Evolutionary conservation across 495 filamentous ascomycete genomes (phyloP).

Genomic region (Aspergillus hancockii): DNA sequence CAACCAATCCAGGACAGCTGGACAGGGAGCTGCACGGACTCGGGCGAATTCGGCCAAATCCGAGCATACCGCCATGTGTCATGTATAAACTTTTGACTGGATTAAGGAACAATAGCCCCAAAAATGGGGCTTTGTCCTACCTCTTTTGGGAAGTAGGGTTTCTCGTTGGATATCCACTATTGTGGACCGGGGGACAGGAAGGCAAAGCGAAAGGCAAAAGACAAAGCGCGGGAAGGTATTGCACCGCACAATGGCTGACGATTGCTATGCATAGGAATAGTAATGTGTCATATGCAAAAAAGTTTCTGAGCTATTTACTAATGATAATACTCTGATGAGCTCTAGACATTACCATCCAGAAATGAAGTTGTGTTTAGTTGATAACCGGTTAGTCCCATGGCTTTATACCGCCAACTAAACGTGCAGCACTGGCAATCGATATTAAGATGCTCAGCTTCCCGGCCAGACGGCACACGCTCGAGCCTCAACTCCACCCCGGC

Average conservation of each 20-base stretch:
- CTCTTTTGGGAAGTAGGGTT: background rate
- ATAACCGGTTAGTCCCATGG: background rate
- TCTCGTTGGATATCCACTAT: background rate
- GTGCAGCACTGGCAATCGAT: slow-evolving; percentile 3
- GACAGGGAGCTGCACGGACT: background rate
- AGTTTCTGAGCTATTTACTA: no score
- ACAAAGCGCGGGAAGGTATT: background rate
- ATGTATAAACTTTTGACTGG: background rate
- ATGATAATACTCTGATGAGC: no score
- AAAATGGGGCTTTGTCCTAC: background rate
- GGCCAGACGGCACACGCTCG: background rate
- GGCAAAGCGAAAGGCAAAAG: background rate
- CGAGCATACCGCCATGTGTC: slow-evolving; percentile 1
- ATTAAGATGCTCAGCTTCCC: background rate
- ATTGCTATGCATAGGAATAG: no score
- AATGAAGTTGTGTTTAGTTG: background rate
- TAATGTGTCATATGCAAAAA: no score
- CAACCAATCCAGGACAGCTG: background rate
- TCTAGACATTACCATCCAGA: background rate
- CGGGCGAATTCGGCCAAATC: background rate
- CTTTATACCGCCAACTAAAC: background rate
- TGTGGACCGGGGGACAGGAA: background rate
- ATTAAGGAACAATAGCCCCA: background rate
- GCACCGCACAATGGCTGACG: no score
- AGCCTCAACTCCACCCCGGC: background rate